phyloP scores from a whole-genome alignment of 495 filamentous ascomycete species.

The Aspergillus nidulans region DNA sequence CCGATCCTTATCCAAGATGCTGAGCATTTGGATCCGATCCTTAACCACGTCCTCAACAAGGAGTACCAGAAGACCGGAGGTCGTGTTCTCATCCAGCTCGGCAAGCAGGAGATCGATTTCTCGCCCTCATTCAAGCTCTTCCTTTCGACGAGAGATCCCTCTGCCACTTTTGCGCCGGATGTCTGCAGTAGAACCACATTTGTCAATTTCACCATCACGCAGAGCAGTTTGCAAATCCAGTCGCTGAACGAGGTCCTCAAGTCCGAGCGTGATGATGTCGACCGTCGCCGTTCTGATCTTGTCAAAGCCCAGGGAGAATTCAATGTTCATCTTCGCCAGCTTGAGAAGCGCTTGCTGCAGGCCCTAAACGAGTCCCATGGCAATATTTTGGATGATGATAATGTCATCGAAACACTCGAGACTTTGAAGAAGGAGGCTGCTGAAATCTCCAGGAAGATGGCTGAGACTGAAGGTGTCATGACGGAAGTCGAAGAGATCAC shows the following conservation, averaged over 20 bases:
- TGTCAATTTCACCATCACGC: conserved; percentile 98
- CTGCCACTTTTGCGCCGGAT: conserved; percentile 93
- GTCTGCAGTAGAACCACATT: conserved; percentile 97
- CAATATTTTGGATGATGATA: conserved; percentile 97
- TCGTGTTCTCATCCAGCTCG: conserved; percentile 95
- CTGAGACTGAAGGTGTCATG: conserved; percentile 96
- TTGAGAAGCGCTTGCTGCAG: conserved; percentile 93
- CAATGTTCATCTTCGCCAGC: conserved; percentile 88
- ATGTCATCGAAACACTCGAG: conserved; percentile 96
- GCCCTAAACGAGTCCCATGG: conserved; percentile 95
- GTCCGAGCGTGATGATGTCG: conserved; percentile 96
- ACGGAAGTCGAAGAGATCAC: conserved; percentile 94
- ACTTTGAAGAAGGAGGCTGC: conserved; percentile 96
- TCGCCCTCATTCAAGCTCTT: conserved; percentile 96
- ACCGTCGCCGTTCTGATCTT: conserved; percentile 89
- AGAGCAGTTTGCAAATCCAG: conserved; percentile 97
- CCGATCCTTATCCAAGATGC: conserved; percentile 98
- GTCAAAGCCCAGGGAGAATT: conserved; percentile 99
- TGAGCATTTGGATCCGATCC: conserved; percentile 91
- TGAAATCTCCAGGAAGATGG: conserved; percentile 93
- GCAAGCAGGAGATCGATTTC: conserved; percentile 99
- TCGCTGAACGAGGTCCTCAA: conserved; percentile 95
- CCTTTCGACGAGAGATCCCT: conserved; percentile 92
- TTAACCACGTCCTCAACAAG: conserved; percentile 99
- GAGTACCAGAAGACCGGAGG: conserved; percentile 99